Base-by-base conservation (phyloP, 108 stramenopile genomes). In the Fistulifera pelliculosa region DNA sequence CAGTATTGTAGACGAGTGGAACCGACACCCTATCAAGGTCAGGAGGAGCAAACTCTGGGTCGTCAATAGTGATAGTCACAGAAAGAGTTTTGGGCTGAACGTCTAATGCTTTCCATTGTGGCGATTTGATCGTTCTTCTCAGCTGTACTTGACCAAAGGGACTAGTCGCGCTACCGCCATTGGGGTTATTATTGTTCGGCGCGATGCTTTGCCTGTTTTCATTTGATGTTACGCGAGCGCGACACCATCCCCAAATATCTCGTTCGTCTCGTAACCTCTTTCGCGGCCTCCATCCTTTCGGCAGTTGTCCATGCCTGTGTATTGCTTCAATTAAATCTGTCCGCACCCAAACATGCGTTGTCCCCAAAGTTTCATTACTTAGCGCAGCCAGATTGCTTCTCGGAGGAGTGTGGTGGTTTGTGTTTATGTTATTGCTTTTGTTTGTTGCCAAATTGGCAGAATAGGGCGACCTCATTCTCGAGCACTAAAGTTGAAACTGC, bases 341-440 rank as follows among this genome's bases (percentile, higher is more conserved):
- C 41, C 74, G 74, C 17, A 76, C 69, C 74, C 74, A 76, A 14
- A 76, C 69, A 52, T 62, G 41, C 4, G 50, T 45, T 35, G 31
- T 35, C 31, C 31, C 31, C 31, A 35, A 35, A 35, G 31, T 35
- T 21, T 45, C 44, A 11, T 45, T 17, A 45, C 11, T 17, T 4
- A 19, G 44, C 21, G 16, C 11, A 3, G 44, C 4, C 5, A 21
- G 6, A 45, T 19, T 21, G 16, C 19, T 17, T 19, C 44, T 4
- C 6, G 44, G 21, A 11, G 21, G 21, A 17, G 21, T 45, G 4
- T 19, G 16, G 3, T 19, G 19, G 44, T 4, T 17, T 17, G 16
- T 8, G 12, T 13, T 11, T 41, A 41, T 41, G 14, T 41, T 41
- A 41, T 41, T 13, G 44, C 44, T 21, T 45, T 21, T 45, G 44